These are phyloP conservation scores for Suillus occidentalis DNA, from an alignment of 768 basidiomycete genomes.

Conservation along the genomic window DNA sequence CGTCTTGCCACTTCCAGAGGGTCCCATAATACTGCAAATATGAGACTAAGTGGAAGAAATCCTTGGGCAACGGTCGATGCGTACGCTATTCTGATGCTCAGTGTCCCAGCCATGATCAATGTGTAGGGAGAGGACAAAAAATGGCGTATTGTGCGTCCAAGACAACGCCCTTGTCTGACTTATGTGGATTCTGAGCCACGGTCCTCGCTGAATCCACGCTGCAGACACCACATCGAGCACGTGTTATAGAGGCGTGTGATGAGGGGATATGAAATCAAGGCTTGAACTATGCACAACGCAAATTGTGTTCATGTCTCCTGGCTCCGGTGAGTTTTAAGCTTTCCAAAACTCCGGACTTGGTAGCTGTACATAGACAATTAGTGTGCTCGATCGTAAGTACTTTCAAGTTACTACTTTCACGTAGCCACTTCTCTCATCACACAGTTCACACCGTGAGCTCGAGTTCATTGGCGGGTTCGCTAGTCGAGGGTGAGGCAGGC, in stretches of 20 bases:
- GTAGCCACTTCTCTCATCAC: background rate
- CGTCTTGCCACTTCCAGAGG: conserved; percentile 17
- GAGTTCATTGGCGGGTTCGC: background rate
- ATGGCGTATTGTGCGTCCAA: background rate
- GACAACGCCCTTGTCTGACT: background rate
- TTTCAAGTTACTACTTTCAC: background rate
- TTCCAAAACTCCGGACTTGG: background rate
- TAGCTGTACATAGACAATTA: background rate
- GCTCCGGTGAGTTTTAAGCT: background rate
- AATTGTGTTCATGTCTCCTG: background rate
- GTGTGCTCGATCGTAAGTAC: background rate
- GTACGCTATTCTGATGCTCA: conserved; percentile 32
- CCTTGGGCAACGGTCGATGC: background rate
- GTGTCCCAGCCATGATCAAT: background rate
- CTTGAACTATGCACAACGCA: background rate
- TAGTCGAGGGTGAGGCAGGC: background rate
- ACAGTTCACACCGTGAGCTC: background rate
- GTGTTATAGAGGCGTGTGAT: background rate
- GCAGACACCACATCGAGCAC: background rate
- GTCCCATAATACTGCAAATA: conserved; percentile 12
- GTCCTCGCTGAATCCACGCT: background rate
- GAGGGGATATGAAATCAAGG: background rate
- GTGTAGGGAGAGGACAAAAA: background rate
- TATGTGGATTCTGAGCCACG: background rate
- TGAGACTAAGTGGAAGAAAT: background rate